A percentile compares a stretch with the other conserved stretches of the same genome.
These are phyloP conservation scores for Moringa oleifera DNA, from an alignment of 345 rosid species.

Conservation along the genomic window DNA sequence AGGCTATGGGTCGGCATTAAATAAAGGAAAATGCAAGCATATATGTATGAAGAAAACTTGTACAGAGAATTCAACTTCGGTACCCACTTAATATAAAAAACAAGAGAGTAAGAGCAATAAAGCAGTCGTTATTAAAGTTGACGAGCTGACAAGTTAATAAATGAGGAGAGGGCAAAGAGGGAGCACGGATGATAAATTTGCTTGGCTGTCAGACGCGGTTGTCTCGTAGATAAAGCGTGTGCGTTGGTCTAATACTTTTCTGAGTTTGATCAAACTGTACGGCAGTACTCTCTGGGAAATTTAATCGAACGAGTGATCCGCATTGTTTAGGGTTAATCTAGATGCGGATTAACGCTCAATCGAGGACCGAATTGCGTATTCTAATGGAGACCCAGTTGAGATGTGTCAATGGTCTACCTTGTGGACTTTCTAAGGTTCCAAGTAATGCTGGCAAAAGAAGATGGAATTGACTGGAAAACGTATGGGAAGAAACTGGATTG, in stretches of 20 bases:
- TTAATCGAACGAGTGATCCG: too few species aligned
- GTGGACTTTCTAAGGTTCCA: background rate
- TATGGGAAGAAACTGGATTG: background rate
- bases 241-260: background rate
- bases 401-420: background rate
- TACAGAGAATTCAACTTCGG: too few species aligned
- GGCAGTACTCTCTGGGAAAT: too few species aligned
- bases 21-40: too few species aligned
- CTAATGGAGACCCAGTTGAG: too few species aligned
- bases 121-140: background rate
- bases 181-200: conserved; percentile 12
- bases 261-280: background rate
- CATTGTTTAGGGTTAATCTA: too few species aligned
- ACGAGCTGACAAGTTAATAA: conserved; percentile 3
- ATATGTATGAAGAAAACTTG: too few species aligned
- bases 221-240: conserved; percentile 8
- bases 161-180: background rate
- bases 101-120: background rate
- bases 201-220: conserved; percentile 45
- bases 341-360: too few species aligned
- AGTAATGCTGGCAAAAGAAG: background rate
- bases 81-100: too few species aligned
- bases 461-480: background rate
- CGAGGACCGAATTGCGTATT: too few species aligned
- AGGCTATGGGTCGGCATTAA: too few species aligned